Conservation (phyloP, 1,284 basidiomycete genomes). For the Thelephora terrestris region DNA sequence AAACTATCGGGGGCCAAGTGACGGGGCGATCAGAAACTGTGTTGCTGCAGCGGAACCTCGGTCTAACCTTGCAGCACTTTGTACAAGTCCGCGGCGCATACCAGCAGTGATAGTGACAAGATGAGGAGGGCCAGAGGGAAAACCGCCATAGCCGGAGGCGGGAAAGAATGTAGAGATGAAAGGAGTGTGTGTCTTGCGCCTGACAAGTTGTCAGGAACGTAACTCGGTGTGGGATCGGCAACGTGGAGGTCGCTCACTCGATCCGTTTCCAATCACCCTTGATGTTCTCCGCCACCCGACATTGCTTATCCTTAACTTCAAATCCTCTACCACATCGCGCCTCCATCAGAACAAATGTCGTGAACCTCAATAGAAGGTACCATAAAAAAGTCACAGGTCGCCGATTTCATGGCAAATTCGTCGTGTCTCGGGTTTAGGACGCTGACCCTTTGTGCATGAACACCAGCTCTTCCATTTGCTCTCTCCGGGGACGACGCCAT, state of each 20-base stretch:
- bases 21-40: constrained; percentile 17
- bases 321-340: background rate
- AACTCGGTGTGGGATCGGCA: too few relatives aligned
- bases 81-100: constrained; percentile 61
- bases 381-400: constrained; percentile 34
- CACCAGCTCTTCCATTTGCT: constrained; percentile 30
- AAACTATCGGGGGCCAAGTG: constrained; percentile 36
- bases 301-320: background rate
- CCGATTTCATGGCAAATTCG: constrained; percentile 11
- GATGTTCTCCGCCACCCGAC: background rate
- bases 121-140: constrained; percentile 24
- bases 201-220: background rate
- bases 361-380: constrained; percentile 10
- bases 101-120: constrained; percentile 36
- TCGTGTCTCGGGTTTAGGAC: background rate
- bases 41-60: constrained; percentile 23
- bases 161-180: constrained; percentile 5
- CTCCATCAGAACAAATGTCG: background rate
- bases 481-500: constrained; percentile 24
- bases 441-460: background rate
- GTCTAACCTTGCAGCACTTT: constrained; percentile 65
- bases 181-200: background rate
- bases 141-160: constrained; percentile 11
- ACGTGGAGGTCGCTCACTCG: background rate
- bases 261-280: background rate